Base-by-base conservation (phyloP, 306 rosid genomes). In the Astragalus glycyphyllos region DNA sequence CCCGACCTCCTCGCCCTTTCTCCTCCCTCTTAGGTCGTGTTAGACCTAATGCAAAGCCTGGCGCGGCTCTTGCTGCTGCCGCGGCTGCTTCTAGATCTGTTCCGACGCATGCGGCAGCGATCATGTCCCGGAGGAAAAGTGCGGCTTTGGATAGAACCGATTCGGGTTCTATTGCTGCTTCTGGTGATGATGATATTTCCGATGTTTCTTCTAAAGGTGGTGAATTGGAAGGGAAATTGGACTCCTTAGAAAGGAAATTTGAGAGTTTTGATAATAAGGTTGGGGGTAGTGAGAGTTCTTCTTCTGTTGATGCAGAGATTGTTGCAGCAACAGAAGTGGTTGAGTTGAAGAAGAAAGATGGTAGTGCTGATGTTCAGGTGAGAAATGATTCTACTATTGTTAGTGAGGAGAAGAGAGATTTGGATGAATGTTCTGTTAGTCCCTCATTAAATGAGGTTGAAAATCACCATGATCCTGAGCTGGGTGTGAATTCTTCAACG, bases 11-110 rank as follows among this genome's bases (percentile, higher is more conserved):
- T n/a, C 80, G 87, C 47, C 87, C 89, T 1, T 83, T 92, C 78
- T 80, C 88, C 44, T 87, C 96, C 55, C 81, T 94, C 34, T 73
- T 94, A 0, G 84, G 80, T 4, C 92, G 91, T 10, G 88, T 90
- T 15, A 82, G 90, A 15, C 81, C 96, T 51, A 90, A 83, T 56
- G 95, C 87, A 11, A 94, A 91, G 79, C 97, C 98, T 6, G 98
- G 98, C 35, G 97, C 88, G 9, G 98, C 98, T 11, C 82, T 94
- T 15, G 97, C 99, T 0, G 97, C 96, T 0, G 99, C 99, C 0
- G 94, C 89, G 0, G 99, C 99, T 1, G 92, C 99, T 4, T 87
- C 97, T 5, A 87, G 99, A 86, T 84, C 96, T 38, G 74, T 83
- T 16, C 95, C 88, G 5, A 76, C 95, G 0, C 99, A 94, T 47